Evolutionary conservation across 306 rosid species (phyloP), one percentile per base, ranked within the genome.

Genomic region (Luffa acutangula): DNA sequence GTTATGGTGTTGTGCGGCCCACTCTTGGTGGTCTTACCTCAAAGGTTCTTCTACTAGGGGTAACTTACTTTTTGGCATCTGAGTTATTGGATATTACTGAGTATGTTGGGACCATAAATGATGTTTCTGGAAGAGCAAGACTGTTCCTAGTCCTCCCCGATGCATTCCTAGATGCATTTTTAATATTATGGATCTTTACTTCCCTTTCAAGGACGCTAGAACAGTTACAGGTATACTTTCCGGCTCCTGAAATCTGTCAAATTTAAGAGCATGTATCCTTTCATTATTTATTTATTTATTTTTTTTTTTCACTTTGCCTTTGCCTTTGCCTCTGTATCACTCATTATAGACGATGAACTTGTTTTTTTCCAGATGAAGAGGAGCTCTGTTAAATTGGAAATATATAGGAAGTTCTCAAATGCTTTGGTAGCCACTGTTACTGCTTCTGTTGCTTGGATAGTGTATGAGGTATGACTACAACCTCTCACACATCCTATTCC

Each of bases 1-100:
- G 98, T 74, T 95, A 95, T 85, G 97, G 98, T 46, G 98, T 95
- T 76, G 97, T 95, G 84, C 87, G 98, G 80, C 97, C 98, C 45
- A 95, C 98, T 54, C 93, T 95, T 64, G 98, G 98, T 76, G 97
- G 98, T 80, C 93, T 95, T 81, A 91, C 98, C 71, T 91, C 97
- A 78, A 92, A 95, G 88, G 98, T 95, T 83, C 84, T 95, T 85
- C 88, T 91, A 73, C 92, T 95, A 75, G 98, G 98, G 79, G 52
- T 86, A 79, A 91, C 97, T 60, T 92, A 91, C 87, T 89, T 95
- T 71, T 83, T 92, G 77, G 95, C 97, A 42, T 89, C 97, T 5
- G 98, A 95, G 75, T 86, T 95, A 83, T 85, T 95, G 86, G 86
- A 95, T 83, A 85, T 90, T 79, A 87, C 97, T 2, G 97, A 95